Conservation (phyloP, 371 early-diverging fungal species). For the Mortierella sp. region DNA sequence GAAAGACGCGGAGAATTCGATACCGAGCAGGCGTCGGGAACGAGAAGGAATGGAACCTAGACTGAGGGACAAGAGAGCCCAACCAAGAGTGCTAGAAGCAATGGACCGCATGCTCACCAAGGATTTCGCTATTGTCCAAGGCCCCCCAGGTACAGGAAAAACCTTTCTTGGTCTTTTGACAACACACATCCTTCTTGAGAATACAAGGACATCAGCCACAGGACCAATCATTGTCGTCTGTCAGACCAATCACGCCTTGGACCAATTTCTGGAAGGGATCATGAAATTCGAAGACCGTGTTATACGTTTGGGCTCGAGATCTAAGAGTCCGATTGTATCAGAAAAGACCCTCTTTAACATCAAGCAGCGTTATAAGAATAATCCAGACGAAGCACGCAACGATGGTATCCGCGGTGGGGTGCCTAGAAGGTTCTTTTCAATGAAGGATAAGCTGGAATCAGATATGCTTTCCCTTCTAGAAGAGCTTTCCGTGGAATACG, state of each 20-base stretch:
- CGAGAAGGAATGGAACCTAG: not conserved
- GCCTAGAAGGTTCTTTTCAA: conserved; percentile 45
- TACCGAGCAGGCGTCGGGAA: not conserved
- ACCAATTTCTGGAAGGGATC: conserved; percentile 77
- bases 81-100: conserved; percentile 65
- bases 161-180: conserved; percentile 77
- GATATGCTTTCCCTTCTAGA: conserved; percentile 57
- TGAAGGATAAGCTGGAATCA: conserved; percentile 57
- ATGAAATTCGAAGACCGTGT: conserved; percentile 61
- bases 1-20: conserved; percentile 5
- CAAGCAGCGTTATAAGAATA: conserved; percentile 52
- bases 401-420: not conserved
- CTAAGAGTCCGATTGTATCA: conserved; percentile 63
- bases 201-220: conserved; percentile 38
- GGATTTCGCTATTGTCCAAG: conserved; percentile 70
- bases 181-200: conserved; percentile 65
- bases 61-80: conserved; percentile 2
- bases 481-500: conserved; percentile 67
- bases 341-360: conserved; percentile 61
- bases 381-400: conserved; percentile 44
- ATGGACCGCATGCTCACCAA: conserved; percentile 64
- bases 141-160: conserved; percentile 84
- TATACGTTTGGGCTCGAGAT: conserved; percentile 74
- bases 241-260: conserved; percentile 83
- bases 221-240: conserved; percentile 76